Evolutionary conservation across 345 rosid genomes (phyloP).

Genomic region (Gossypium turneri): DNA sequence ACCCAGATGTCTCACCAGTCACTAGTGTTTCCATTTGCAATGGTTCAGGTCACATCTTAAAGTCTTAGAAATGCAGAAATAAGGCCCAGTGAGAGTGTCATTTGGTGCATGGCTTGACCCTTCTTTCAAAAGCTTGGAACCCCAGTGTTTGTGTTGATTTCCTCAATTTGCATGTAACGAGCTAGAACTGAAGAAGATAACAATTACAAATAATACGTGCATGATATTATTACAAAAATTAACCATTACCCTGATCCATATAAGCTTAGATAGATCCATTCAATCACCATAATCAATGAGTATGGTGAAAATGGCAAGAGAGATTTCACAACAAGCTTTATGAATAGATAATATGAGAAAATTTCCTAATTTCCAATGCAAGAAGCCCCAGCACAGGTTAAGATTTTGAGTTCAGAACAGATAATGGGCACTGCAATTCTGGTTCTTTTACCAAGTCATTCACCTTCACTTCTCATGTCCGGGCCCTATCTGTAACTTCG

Average conservation of each 20-base stretch:
- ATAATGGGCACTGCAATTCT: neutral
- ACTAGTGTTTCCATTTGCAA: neutral
- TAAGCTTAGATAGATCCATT: too few species aligned
- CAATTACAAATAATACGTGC: neutral
- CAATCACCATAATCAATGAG: too few species aligned
- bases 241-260: too few species aligned
- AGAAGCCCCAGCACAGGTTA: too few species aligned
- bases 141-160: neutral
- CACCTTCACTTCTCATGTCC: neutral
- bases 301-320: too few species aligned
- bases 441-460: neutral
- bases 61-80: neutral
- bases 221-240: too few species aligned
- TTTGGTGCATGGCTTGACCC: neutral
- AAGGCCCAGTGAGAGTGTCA: neutral
- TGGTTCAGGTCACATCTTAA: slow-evolving; percentile 5
- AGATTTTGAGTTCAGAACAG: neutral
- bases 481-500: neutral
- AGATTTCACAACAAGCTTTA: too few species aligned
- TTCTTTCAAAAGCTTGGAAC: neutral
- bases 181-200: neutral
- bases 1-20: neutral
- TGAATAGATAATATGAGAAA: too few species aligned
- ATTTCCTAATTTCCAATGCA: too few species aligned
- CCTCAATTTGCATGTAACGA: neutral